These are phyloP conservation scores for Paramecium sonneborni DNA, from an alignment of 73 alveolate species.

Conservation along the genomic window DNA sequence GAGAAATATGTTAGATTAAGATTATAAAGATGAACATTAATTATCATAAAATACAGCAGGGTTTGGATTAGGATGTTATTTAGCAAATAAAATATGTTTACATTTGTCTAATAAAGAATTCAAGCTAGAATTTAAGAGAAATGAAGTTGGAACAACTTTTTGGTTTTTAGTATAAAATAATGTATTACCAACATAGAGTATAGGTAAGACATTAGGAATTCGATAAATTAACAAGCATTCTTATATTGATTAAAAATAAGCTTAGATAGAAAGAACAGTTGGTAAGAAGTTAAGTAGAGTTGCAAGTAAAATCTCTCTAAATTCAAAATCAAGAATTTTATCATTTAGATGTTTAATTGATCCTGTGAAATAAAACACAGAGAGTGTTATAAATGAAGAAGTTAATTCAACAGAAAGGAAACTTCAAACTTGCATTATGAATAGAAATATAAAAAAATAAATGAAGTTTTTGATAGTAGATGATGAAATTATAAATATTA, in stretches of 20 bases:
- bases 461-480: slow-evolving; percentile 26
- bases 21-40: neutral
- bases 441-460: neutral
- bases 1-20: neutral
- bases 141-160: neutral
- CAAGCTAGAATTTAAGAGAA: neutral
- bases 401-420: neutral
- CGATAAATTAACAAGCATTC: neutral
- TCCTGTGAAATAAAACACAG: neutral
- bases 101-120: neutral
- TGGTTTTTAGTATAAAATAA: neutral
- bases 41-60: slow-evolving; percentile 29
- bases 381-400: slow-evolving; percentile 13
- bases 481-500: slow-evolving; percentile 2
- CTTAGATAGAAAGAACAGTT: neutral
- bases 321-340: neutral
- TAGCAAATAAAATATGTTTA: slow-evolving; percentile 1
- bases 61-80: slow-evolving; percentile 43
- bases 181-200: neutral
- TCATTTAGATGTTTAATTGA: neutral
- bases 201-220: neutral
- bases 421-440: neutral
- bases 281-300: neutral
- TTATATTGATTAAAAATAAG: neutral
- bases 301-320: neutral